These are phyloP conservation scores for Phylloporus scabripes DNA, from an alignment of 768 basidiomycete species.

Conservation along the genomic window DNA sequence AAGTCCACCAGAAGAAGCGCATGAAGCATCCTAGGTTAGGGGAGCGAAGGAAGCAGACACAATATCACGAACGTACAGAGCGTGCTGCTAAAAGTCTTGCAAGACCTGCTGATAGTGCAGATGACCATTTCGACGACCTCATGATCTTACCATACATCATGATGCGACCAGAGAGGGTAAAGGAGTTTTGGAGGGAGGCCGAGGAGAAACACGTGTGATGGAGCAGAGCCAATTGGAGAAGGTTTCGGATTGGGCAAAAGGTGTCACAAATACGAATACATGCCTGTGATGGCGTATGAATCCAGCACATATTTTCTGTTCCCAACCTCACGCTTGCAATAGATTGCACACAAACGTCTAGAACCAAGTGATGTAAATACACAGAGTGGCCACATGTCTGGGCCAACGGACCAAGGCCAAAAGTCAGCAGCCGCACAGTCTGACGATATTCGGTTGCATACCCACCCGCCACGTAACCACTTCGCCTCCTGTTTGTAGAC, in stretches of 20 bases:
- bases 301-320: too few species aligned
- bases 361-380: conserved; percentile 16
- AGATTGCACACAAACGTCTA: too few species aligned
- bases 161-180: not conserved
- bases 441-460: not conserved
- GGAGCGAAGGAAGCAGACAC: not conserved
- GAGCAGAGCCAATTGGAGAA: not conserved
- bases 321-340: too few species aligned
- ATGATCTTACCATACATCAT: not conserved
- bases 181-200: not conserved
- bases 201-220: not conserved
- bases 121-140: not conserved
- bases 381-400: conserved; percentile 15
- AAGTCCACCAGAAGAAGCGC: too few species aligned
- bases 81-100: not conserved
- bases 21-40: too few species aligned
- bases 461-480: not conserved
- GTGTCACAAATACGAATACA: too few species aligned
- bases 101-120: not conserved
- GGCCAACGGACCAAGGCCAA: conserved; percentile 14
- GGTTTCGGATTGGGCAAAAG: not conserved
- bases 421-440: conserved; percentile 17
- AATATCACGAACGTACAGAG: too few species aligned
- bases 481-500: not conserved
- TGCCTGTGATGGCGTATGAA: too few species aligned